phyloP scores from a whole-genome alignment of 768 basidiomycete species.

The Sutorius australiensis region DNA sequence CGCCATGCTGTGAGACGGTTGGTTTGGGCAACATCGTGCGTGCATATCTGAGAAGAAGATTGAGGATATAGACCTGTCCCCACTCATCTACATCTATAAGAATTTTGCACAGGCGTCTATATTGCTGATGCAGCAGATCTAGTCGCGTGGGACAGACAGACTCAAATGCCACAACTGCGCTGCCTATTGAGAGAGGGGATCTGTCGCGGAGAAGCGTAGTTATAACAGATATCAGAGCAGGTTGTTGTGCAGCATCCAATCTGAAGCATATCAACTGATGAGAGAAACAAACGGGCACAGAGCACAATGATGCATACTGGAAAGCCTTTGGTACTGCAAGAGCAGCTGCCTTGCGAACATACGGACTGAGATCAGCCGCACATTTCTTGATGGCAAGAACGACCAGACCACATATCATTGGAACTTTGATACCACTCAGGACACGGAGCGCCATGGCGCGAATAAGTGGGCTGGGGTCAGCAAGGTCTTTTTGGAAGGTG shows the following conservation, averaged over 20 bases:
- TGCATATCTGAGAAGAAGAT: slow-evolving; percentile 77
- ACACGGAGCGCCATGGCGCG: slow-evolving; percentile 95
- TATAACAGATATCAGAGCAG: slow-evolving; percentile 67
- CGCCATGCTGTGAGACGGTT: slow-evolving; percentile 29
- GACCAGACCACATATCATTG: slow-evolving; percentile 82
- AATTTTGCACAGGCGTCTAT: slow-evolving; percentile 76
- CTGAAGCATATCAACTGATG: slow-evolving; percentile 38
- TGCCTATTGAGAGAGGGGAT: slow-evolving; percentile 85
- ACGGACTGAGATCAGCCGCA: slow-evolving; percentile 87
- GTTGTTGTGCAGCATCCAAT: slow-evolving; percentile 68
- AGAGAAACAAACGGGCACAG: slow-evolving; percentile 14
- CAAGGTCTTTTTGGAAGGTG: slow-evolving; percentile 95
- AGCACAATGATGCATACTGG: slow-evolving; percentile 63
- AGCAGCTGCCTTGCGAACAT: slow-evolving; percentile 91
- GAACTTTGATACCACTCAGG: slow-evolving; percentile 85
- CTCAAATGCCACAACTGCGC: slow-evolving; percentile 81
- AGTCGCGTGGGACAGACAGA: slow-evolving; percentile 82
- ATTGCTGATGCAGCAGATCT: slow-evolving; percentile 87
- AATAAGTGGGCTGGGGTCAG: slow-evolving; percentile 89
- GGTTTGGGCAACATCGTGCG: slow-evolving; percentile 79
- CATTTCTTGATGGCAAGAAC: slow-evolving; percentile 90
- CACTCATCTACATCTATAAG: slow-evolving; percentile 94
- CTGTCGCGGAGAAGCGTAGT: slow-evolving; percentile 63
- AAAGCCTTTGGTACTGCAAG: slow-evolving; percentile 85
- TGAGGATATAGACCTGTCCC: slow-evolving; percentile 83